Percentiles rank a stretch among this genome's conserved stretches.
Conservation (phyloP, 176 grass and related monocot species). For the Cenchrus purpureus region DNA sequence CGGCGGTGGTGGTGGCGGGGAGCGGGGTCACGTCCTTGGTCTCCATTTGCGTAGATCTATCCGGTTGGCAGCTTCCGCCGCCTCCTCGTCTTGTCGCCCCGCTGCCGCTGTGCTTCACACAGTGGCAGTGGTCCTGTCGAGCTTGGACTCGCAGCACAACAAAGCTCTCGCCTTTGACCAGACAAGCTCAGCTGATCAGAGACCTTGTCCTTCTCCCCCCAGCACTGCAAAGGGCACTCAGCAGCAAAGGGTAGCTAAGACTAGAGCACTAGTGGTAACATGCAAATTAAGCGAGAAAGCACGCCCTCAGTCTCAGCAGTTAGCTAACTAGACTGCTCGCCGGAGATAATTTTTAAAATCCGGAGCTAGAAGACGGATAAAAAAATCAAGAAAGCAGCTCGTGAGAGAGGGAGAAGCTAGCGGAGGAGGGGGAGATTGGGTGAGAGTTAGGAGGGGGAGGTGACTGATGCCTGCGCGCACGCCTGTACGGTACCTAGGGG, state of each 20-base stretch:
- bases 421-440: slow-evolving; percentile 27
- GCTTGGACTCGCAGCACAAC: slow-evolving; percentile 30
- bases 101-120: slow-evolving; percentile 24
- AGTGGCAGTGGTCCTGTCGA: slow-evolving; percentile 33
- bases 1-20: slow-evolving; percentile 20
- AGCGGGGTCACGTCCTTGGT: slow-evolving; percentile 60
- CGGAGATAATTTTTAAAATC: slow-evolving; percentile 24
- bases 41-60: slow-evolving; percentile 63
- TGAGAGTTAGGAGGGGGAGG: slow-evolving; percentile 46
- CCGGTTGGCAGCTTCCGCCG: neutral
- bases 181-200: slow-evolving; percentile 37
- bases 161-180: slow-evolving; percentile 33
- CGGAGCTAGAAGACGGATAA: slow-evolving; percentile 34
- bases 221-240: slow-evolving; percentile 6
- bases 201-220: slow-evolving; percentile 12
- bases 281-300: slow-evolving; percentile 38
- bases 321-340: neutral
- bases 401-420: neutral
- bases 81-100: neutral
- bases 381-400: slow-evolving; percentile 31
- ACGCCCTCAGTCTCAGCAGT: neutral
- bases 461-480: slow-evolving; percentile 41
- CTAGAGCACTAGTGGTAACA: slow-evolving; percentile 29
- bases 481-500: slow-evolving; percentile 38
- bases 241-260: slow-evolving; percentile 14